These are phyloP conservation scores for Cryptococcus sp. DNA, from an alignment of 1,284 basidiomycete genomes.

Conservation along the genomic window DNA sequence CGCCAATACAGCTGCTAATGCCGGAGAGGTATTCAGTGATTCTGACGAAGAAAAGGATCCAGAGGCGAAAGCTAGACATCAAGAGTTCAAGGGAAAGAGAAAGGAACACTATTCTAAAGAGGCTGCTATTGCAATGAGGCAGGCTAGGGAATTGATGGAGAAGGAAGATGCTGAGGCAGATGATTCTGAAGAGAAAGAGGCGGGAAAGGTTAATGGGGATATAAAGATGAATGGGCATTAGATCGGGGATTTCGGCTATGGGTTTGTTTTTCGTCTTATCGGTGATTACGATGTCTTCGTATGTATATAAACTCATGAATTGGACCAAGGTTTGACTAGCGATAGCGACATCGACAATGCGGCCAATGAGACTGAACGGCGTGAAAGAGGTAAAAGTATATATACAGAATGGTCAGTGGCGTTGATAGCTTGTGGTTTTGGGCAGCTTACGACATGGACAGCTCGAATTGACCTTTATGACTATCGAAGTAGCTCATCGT, in stretches of 20 bases:
- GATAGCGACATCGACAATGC: no score
- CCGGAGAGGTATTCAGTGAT: conserved; percentile 49
- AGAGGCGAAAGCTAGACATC: conserved; percentile 79
- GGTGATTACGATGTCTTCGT: no score
- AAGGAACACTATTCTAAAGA: conserved; percentile 86
- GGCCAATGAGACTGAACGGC: no score
- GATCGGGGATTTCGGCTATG: neutral
- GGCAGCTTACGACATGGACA: no score
- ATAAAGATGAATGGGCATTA: conserved; percentile 1
- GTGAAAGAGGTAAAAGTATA: no score
- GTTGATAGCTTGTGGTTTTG: no score
- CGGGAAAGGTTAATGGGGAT: neutral
- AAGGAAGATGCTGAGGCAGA: conserved; percentile 24
- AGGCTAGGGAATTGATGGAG: conserved; percentile 39
- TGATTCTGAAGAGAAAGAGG: conserved; percentile 9
- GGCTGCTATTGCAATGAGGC: conserved; percentile 78
- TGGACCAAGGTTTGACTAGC: no score
- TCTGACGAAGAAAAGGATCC: conserved; percentile 80
- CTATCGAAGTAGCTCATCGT: no score
- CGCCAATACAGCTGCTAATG: conserved; percentile 41
- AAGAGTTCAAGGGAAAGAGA: conserved; percentile 73
- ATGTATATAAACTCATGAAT: no score
- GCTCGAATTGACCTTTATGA: no score
- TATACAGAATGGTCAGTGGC: no score
- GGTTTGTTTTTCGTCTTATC: no score